These are phyloP conservation scores for Loxodes magnus DNA, from an alignment of 73 alveolate genomes.

Conservation along the genomic window DNA sequence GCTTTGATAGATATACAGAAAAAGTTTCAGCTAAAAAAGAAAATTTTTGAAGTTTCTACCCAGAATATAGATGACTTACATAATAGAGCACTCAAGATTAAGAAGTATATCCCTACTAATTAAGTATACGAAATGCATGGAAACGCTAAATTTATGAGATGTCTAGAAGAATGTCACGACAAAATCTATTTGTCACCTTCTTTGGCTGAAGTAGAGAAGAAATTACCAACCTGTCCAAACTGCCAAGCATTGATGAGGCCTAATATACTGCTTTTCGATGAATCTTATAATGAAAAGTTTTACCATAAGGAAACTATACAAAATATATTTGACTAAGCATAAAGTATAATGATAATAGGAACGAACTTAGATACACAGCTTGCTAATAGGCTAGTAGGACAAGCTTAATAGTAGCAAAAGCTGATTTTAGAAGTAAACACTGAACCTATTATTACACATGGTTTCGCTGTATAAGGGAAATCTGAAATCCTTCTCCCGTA, in stretches of 20 bases:
- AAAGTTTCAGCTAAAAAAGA: neutral
- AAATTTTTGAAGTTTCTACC: neutral
- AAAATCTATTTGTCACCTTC: neutral
- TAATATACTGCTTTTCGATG: slow-evolving; percentile 6
- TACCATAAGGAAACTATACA: neutral
- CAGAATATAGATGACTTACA: slow-evolving; percentile 8
- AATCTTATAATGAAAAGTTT: neutral
- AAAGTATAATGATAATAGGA: neutral
- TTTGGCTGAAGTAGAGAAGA: neutral
- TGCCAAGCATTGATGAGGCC: slow-evolving; percentile 13
- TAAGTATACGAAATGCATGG: slow-evolving; percentile 9
- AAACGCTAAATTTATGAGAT: neutral
- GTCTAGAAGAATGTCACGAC: neutral
- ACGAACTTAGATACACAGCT: neutral
- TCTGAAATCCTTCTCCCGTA: too few relatives aligned
- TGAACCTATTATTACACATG: slow-evolving; percentile 7
- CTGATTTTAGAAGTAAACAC: neutral
- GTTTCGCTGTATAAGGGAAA: too few relatives aligned
- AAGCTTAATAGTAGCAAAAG: neutral
- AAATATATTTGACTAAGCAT: neutral
- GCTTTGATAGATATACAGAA: neutral
- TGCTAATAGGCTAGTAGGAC: neutral
- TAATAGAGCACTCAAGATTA: too few relatives aligned
- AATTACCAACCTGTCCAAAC: slow-evolving; percentile 8
- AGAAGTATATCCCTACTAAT: neutral